Conservation (phyloP, 306 rosid species). For the Dryas drummondii region DNA sequence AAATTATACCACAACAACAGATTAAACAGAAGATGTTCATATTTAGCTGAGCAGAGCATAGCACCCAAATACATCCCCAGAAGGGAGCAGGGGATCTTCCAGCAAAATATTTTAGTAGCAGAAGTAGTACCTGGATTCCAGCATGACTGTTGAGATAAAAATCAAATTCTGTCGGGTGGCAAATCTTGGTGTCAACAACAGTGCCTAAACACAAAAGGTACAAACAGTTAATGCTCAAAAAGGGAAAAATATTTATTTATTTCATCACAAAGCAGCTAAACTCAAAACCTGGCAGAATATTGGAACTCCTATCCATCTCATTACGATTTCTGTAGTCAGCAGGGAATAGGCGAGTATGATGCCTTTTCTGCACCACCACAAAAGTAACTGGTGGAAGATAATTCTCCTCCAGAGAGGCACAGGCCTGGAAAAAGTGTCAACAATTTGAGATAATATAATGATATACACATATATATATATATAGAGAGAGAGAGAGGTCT, state of each 20-base stretch:
- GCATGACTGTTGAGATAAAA: constrained; percentile 86
- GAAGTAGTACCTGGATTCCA: constrained; percentile 54
- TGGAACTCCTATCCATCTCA: constrained; percentile 57
- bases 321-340: constrained; percentile 7
- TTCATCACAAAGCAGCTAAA: neutral
- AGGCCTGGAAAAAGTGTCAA: constrained; percentile 45
- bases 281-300: constrained; percentile 66
- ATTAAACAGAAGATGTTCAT: neutral
- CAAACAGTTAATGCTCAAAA: neutral
- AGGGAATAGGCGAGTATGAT: constrained; percentile 72
- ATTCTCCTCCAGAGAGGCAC: constrained; percentile 41
- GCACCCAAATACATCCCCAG: neutral
- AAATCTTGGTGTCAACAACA: constrained; percentile 61
- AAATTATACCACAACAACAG: neutral
- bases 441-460: neutral
- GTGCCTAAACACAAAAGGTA: constrained; percentile 45
- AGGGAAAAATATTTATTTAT: neutral
- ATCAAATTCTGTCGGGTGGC: constrained; percentile 70
- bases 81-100: neutral
- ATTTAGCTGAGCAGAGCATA: neutral
- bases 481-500: too few relatives aligned
- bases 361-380: constrained; percentile 76
- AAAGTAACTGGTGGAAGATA: constrained; percentile 63
- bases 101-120: neutral
- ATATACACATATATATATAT: too few relatives aligned